Base-by-base conservation (phyloP, 345 rosid genomes). In the Aquilaria malaccensis region DNA sequence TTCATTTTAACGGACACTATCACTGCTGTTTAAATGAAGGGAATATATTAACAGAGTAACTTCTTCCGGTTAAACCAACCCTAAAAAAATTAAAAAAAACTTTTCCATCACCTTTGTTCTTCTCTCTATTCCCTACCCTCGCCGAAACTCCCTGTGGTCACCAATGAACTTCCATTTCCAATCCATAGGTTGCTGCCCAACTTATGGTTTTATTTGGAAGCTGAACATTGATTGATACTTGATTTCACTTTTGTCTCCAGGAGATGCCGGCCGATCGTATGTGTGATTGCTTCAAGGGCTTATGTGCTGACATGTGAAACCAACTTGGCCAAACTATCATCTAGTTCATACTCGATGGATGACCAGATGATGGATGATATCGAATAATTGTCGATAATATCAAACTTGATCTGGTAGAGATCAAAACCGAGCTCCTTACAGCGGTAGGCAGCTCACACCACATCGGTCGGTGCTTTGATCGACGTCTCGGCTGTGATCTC, bases 301-400 rank as follows among this genome's bases (percentile, higher is more conserved):
- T 68, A 62, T 31, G 61, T 61, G 32, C 61, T 56, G 53, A 69
- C 56, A 41, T 58, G 55, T 33, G 77, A 50, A 47, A 54, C 76
- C 1, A 65, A 32, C 6, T 73, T 60, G 0, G 69, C 33, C 49
- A 73, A 64, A 2, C 67, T 9, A n/a, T 79, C 78, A 53, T 79
- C 78, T 2, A 63, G 4, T 62, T 79, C 83, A 15, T 72, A 79
- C 50, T 65, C 68, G 0, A 76, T 5, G 0, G 72, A 54, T 15
- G 78, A 73, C 60, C 58, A 62, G 3, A 78, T 47, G 29, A 69
- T 50, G 10, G 41, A 22, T 32, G 82, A 69, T 48, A 65, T 62
- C 0, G 45, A 66, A 63, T 70, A 80, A 22, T 66, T 73, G 72
- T 79, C 78, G 11, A 65, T 14, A n/a, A 76, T 71, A 47, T 79